Evolutionary conservation across 495 filamentous ascomycete species (phyloP).

Genomic region (Xylaria telfairii): DNA sequence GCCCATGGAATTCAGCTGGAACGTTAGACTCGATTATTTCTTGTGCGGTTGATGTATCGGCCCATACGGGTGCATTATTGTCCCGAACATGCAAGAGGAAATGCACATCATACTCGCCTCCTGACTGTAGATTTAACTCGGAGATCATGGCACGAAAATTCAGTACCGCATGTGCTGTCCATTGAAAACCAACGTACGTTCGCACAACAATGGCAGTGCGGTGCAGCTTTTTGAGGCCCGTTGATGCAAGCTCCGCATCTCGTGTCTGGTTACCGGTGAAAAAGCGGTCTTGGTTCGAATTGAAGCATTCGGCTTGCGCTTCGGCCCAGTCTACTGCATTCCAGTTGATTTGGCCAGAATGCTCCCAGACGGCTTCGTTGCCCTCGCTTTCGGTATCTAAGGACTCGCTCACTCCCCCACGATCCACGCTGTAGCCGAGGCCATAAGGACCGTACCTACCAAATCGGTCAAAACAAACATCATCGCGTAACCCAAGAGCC

Average conservation of each 20-base stretch:
- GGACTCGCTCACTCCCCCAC: slow-evolving; percentile 79
- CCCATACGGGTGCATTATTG: slow-evolving; percentile 66
- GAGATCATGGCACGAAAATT: slow-evolving; percentile 81
- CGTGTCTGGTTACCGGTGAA: slow-evolving; percentile 36
- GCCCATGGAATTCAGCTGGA: slow-evolving; percentile 85
- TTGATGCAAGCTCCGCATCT: slow-evolving; percentile 36
- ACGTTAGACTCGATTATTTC: slow-evolving; percentile 70
- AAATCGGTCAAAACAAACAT: slow-evolving; percentile 93
- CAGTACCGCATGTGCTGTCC: slow-evolving; percentile 70
- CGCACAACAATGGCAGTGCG: slow-evolving; percentile 78
- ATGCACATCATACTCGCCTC: slow-evolving; percentile 80
- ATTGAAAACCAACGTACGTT: slow-evolving; percentile 71
- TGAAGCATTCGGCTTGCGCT: slow-evolving; percentile 71
- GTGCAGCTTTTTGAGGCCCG: slow-evolving; percentile 44
- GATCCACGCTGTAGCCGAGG: slow-evolving; percentile 74
- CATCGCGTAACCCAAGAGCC: slow-evolving; percentile 76
- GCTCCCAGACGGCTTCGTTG: slow-evolving; percentile 72
- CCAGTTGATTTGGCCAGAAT: slow-evolving; percentile 74
- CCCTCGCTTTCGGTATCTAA: slow-evolving; percentile 78
- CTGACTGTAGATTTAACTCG: slow-evolving; percentile 74
- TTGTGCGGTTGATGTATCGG: slow-evolving; percentile 61
- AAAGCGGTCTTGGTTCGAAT: slow-evolving; percentile 73
- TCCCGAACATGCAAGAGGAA: slow-evolving; percentile 82
- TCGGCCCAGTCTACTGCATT: slow-evolving; percentile 74
- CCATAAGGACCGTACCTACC: slow-evolving; percentile 91